Percentiles rank a stretch among this genome's conserved stretches.
Conservation (phyloP, 129 eudicot species). For the Ambrosia trifida region DNA sequence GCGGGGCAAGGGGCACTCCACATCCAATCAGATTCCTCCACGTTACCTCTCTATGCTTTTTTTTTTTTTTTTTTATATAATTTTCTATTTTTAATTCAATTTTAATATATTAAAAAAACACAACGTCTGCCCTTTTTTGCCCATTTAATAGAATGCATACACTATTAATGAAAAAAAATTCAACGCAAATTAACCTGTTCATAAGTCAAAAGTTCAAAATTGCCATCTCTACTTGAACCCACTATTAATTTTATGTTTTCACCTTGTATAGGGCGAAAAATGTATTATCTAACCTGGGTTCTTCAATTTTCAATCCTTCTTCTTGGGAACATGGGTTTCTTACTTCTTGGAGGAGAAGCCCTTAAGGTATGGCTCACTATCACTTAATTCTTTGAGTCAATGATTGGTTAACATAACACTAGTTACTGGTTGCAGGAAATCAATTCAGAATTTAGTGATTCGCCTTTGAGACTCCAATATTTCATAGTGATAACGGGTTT, state of each 20-base stretch:
- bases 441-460: slow-evolving; percentile 42
- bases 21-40: too few relatives aligned
- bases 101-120: too few relatives aligned
- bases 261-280: slow-evolving; percentile 38
- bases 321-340: slow-evolving; percentile 57
- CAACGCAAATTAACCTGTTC: too few relatives aligned
- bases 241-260: background rate
- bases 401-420: background rate
- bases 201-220: background rate
- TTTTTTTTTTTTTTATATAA: too few relatives aligned
- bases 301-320: slow-evolving; percentile 48
- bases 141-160: too few relatives aligned
- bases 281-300: slow-evolving; percentile 50
- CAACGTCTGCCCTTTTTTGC: too few relatives aligned
- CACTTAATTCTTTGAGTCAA: background rate
- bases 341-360: slow-evolving; percentile 59
- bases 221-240: background rate
- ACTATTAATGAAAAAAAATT: too few relatives aligned
- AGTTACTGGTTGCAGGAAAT: slow-evolving; percentile 39
- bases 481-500: slow-evolving; percentile 51
- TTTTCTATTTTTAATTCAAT: too few relatives aligned
- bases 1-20: too few relatives aligned
- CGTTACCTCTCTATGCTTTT: too few relatives aligned
- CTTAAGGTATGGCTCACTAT: slow-evolving; percentile 41
- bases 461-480: slow-evolving; percentile 51